Percentiles rank a stretch among this genome's conserved stretches.
phyloP scores from a whole-genome alignment of 148 eudicot species.

The Rhododendron williamsianum region DNA sequence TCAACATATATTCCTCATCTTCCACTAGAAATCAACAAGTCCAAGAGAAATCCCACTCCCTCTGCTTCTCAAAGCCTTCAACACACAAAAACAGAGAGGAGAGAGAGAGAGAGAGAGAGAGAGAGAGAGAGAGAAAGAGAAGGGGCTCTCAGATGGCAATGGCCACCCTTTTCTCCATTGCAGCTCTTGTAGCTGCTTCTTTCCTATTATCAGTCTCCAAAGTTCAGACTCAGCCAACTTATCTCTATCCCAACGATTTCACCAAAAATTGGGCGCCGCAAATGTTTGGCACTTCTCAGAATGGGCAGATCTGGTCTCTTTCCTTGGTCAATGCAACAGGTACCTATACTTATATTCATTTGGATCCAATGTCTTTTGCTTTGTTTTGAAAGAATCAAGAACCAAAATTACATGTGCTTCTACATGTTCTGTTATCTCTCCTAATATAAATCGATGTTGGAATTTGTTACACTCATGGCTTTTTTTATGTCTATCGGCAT shows the following conservation, averaged over 20 bases:
- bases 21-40: background rate
- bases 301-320: conserved; percentile 90
- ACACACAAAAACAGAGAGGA: background rate
- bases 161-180: conserved; percentile 20
- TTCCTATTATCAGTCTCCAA: conserved; percentile 20
- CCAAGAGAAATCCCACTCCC: background rate
- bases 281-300: conserved; percentile 67
- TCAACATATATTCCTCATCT: background rate
- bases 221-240: conserved; percentile 29
- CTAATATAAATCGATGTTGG: background rate
- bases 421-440: background rate
- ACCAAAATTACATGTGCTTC: background rate
- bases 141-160: conserved; percentile 29
- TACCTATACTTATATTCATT: conserved; percentile 2
- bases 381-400: background rate
- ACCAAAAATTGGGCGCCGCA: conserved; percentile 60
- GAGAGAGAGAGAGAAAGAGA: conserved; percentile 15
- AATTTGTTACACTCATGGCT: background rate
- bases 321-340: conserved; percentile 69
- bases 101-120: background rate
- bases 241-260: conserved; percentile 54
- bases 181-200: conserved; percentile 28
- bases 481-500: background rate
- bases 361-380: background rate
- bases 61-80: conserved; percentile 7